A percentile compares a stretch with the other conserved stretches of the same genome.
These are phyloP conservation scores for Entelexis sorbosivorans DNA, from an alignment of 1,139 yeast species.

Conservation along the genomic window DNA sequence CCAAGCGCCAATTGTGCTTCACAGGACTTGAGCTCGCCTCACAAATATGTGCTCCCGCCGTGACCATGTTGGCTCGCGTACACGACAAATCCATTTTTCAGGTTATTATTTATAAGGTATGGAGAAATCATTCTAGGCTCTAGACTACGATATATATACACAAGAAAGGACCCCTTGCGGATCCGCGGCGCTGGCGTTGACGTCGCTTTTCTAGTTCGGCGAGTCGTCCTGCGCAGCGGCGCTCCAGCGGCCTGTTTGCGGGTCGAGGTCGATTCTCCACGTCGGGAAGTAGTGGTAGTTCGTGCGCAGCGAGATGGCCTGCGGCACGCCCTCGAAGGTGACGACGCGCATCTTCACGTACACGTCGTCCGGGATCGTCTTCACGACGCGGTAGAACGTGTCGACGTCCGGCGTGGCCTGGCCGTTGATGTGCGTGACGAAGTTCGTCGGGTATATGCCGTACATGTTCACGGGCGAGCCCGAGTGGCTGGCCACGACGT, in stretches of 20 bases:
- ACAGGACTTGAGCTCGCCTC: too few species aligned
- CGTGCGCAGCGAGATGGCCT: constrained; percentile 75
- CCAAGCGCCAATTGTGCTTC: too few species aligned
- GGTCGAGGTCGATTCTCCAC: constrained; percentile 42
- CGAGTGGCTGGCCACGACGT: constrained; percentile 56
- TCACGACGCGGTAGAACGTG: constrained; percentile 52
- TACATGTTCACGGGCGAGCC: constrained; percentile 85
- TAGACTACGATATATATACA: too few species aligned
- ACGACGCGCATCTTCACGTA: constrained; percentile 73
- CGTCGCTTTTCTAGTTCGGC: not conserved
- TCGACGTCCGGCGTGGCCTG: constrained; percentile 57
- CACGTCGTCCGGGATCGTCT: constrained; percentile 60
- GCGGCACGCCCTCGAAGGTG: constrained; percentile 74
- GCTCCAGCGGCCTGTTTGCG: constrained; percentile 20
- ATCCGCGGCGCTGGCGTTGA: too few species aligned
- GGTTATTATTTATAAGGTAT: too few species aligned
- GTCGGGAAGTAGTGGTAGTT: constrained; percentile 90
- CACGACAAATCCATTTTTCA: too few species aligned
- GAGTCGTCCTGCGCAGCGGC: not conserved
- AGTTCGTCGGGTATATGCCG: constrained; percentile 68
- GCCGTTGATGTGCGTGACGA: constrained; percentile 83
- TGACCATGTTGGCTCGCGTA: too few species aligned
- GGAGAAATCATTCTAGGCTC: too few species aligned
- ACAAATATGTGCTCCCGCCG: too few species aligned
- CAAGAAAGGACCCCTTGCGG: too few species aligned